These are phyloP conservation scores for Volvox carteri DNA, from an alignment of 163 green algal genomes.

Conservation along the genomic window DNA sequence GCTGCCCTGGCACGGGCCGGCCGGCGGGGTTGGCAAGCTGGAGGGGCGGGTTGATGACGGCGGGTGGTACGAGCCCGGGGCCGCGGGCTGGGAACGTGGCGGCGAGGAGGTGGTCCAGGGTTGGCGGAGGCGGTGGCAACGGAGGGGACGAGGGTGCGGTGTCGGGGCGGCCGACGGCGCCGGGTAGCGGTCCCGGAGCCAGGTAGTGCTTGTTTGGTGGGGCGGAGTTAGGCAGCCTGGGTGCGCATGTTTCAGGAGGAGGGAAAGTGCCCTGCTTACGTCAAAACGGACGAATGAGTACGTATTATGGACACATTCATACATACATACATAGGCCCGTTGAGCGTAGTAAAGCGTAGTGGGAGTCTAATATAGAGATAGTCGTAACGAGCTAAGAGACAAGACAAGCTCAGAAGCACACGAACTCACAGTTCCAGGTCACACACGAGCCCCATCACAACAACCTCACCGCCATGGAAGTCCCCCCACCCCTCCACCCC, in stretches of 20 bases:
- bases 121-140: background rate
- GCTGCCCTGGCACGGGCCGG: background rate
- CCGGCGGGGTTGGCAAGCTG: background rate
- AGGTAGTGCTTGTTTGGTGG: background rate
- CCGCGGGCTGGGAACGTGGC: background rate
- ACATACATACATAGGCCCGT: background rate
- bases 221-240: background rate
- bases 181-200: background rate
- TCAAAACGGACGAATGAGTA: background rate
- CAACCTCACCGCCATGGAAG: no score
- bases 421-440: no score
- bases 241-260: background rate
- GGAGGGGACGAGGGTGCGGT: constrained; percentile 1
- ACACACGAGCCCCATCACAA: no score
- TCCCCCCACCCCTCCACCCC: no score
- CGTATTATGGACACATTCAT: background rate
- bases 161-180: background rate
- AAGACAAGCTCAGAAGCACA: no score
- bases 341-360: no score
- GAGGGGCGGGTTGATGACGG: constrained; percentile 40
- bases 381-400: background rate
- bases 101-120: background rate
- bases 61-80: background rate
- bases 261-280: background rate
- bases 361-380: no score